These are phyloP conservation scores for Chalciporus sp. DNA, from an alignment of 1,284 basidiomycete genomes.

Conservation along the genomic window DNA sequence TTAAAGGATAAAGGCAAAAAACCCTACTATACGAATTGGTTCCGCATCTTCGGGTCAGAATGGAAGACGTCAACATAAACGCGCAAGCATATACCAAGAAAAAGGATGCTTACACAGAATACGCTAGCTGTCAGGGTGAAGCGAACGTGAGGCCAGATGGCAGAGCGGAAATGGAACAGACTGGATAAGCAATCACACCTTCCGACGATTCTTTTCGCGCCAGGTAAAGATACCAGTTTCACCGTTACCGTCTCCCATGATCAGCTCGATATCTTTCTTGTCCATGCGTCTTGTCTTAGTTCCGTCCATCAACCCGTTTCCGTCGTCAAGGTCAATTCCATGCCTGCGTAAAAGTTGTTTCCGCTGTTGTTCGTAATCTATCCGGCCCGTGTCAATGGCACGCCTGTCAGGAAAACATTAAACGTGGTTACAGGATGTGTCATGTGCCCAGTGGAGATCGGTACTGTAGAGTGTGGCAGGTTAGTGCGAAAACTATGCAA, in stretches of 20 bases:
- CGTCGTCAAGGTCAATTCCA: slow-evolving; percentile 91
- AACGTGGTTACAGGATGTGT: slow-evolving; percentile 71
- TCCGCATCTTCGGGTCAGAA: slow-evolving; percentile 59
- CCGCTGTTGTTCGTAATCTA: slow-evolving; percentile 94
- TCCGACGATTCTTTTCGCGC: slow-evolving; percentile 90
- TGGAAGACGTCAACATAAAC: slow-evolving; percentile 28
- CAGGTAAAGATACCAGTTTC: slow-evolving; percentile 86
- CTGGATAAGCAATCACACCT: slow-evolving; percentile 49
- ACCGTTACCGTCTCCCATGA: slow-evolving; percentile 79
- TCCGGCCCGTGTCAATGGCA: slow-evolving; percentile 16
- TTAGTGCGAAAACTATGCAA: slow-evolving; percentile 23
- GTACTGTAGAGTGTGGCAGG: slow-evolving; percentile 49
- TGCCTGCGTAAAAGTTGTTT: slow-evolving; percentile 88
- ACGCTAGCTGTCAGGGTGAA: slow-evolving; percentile 68
- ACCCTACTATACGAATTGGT: slow-evolving; percentile 89
- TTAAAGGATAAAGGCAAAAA: slow-evolving; percentile 31
- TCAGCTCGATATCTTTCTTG: slow-evolving; percentile 73
- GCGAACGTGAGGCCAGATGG: slow-evolving; percentile 17
- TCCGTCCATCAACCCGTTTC: slow-evolving; percentile 62
- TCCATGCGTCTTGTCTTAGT: slow-evolving; percentile 74
- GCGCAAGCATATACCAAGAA: slow-evolving; percentile 19
- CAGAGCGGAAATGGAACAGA: slow-evolving; percentile 27
- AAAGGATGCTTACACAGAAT: slow-evolving; percentile 81
- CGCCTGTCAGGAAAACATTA: slow-evolving; percentile 24
- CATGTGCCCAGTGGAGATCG: slow-evolving; percentile 89